Conservation (phyloP, 2,329 filamentous ascomycete species). For the Macroventuria anomochaeta region DNA sequence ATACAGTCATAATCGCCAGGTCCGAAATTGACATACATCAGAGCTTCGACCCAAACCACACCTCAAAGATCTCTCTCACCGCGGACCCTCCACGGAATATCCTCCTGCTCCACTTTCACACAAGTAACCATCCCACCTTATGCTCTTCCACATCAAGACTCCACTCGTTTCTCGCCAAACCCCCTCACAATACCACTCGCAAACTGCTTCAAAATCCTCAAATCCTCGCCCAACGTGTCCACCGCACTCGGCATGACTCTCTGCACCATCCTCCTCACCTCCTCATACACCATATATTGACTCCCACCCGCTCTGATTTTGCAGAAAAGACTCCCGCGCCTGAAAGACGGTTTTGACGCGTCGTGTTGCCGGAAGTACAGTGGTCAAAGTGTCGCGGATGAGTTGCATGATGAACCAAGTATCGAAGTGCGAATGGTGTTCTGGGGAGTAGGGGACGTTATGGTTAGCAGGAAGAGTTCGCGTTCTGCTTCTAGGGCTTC, state of each 20-base stretch:
- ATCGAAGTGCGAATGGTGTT: neutral
- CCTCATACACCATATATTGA: conserved; percentile 36
- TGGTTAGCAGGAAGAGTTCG: conserved; percentile 34
- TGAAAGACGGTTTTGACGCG: conserved; percentile 2
- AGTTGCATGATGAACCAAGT: conserved; percentile 40
- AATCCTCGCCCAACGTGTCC: neutral
- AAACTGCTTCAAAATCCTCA: neutral
- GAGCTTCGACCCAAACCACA: neutral
- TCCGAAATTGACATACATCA: neutral
- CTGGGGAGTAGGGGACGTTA: neutral
- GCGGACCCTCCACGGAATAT: conserved; percentile 39
- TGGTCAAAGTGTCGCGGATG: conserved; percentile 40
- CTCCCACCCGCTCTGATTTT: conserved; percentile 35
- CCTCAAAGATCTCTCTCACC: neutral
- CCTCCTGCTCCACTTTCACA: conserved; percentile 30
- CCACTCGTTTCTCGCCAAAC: conserved; percentile 28
- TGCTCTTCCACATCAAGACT: conserved; percentile 38
- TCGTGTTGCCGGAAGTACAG: conserved; percentile 25
- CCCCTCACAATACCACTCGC: conserved; percentile 28
- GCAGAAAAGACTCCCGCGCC: conserved; percentile 37
- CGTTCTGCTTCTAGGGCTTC: conserved; percentile 16
- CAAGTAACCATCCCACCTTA: conserved; percentile 47
- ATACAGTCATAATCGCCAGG: neutral
- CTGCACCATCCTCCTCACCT: conserved; percentile 26
- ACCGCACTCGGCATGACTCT: conserved; percentile 21